phyloP scores from a whole-genome alignment of 2,329 filamentous ascomycete species.

The Microdochium nivale region DNA sequence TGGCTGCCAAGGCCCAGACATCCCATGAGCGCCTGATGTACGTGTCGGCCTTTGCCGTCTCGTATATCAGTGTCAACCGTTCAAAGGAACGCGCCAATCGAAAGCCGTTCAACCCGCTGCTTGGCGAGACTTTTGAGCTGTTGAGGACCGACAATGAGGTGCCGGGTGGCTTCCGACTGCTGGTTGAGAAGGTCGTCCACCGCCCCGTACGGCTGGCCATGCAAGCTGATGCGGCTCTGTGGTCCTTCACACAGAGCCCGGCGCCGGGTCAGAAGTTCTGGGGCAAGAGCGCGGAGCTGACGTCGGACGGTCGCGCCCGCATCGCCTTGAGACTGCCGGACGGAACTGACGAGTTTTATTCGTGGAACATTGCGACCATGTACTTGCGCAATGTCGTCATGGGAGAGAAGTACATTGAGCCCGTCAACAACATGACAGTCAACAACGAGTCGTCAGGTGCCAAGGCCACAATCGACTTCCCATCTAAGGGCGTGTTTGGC shows the following conservation, averaged over 20 bases:
- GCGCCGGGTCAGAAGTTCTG: slow-evolving; percentile 94
- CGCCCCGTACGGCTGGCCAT: slow-evolving; percentile 87
- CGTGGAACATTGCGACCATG: slow-evolving; percentile 79
- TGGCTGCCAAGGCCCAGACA: slow-evolving; percentile 55
- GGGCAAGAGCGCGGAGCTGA: slow-evolving; percentile 93
- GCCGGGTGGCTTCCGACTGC: slow-evolving; percentile 69
- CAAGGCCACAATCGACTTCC: slow-evolving; percentile 83
- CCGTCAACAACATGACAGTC: slow-evolving; percentile 82
- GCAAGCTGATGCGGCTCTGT: slow-evolving; percentile 78
- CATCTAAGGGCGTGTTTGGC: slow-evolving; percentile 93
- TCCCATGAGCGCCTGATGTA: slow-evolving; percentile 67
- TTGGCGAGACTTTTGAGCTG: slow-evolving; percentile 92
- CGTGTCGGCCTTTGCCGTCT: slow-evolving; percentile 84
- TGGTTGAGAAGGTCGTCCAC: slow-evolving; percentile 95
- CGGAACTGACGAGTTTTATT: slow-evolving; percentile 71
- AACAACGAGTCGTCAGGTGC: slow-evolving; percentile 75
- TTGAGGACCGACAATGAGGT: slow-evolving; percentile 71
- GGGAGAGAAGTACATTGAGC: slow-evolving; percentile 96
- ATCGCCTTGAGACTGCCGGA: slow-evolving; percentile 61
- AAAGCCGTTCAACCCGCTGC: slow-evolving; percentile 94
- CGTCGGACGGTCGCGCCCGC: slow-evolving; percentile 79
- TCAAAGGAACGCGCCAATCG: slow-evolving; percentile 86
- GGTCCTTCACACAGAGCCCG: slow-evolving; percentile 83
- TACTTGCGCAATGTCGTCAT: slow-evolving; percentile 95
- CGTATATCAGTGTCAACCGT: slow-evolving; percentile 71